A percentile compares a stretch with the other conserved stretches of the same genome.
Conservation (phyloP, 2,329 filamentous ascomycete genomes). For the Phaeosphaeriaceae sp. region DNA sequence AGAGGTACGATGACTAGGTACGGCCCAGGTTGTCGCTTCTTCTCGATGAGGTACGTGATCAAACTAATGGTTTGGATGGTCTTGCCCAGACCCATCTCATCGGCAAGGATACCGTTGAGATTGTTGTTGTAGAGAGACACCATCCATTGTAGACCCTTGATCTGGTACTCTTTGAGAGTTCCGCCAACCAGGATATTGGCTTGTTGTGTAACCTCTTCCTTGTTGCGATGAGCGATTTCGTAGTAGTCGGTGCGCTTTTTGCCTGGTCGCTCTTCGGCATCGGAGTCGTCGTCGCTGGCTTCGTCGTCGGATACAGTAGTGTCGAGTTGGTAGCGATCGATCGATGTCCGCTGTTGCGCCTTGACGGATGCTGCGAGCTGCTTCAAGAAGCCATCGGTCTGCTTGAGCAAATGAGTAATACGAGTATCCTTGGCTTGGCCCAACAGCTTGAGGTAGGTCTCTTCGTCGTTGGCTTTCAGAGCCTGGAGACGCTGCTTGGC, state of each 20-base stretch:
- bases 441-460: conserved; percentile 96
- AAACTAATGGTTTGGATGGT: conserved; percentile 99
- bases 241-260: conserved; percentile 95
- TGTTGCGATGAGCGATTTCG: conserved; percentile 93
- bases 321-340: conserved; percentile 77
- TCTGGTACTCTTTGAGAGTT: conserved; percentile 92
- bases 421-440: conserved; percentile 99
- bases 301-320: conserved; percentile 56
- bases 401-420: conserved; percentile 95
- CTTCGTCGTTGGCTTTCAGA: conserved; percentile 98
- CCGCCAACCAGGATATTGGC: conserved; percentile 89
- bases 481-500: conserved; percentile 99
- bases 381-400: conserved; percentile 96
- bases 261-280: conserved; percentile 69
- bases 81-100: conserved; percentile 99
- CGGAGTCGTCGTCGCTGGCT: conserved; percentile 68
- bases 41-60: conserved; percentile 96
- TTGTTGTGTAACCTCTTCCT: conserved; percentile 87
- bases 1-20: conserved; percentile 97
- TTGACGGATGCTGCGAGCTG: conserved; percentile 95
- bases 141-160: conserved; percentile 99
- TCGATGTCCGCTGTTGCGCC: conserved; percentile 85
- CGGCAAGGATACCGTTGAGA: conserved; percentile 95
- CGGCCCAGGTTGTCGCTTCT: conserved; percentile 88
- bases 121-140: conserved; percentile 99